Conservation (phyloP, 495 filamentous ascomycete species). For the Xylaria palmicola region DNA sequence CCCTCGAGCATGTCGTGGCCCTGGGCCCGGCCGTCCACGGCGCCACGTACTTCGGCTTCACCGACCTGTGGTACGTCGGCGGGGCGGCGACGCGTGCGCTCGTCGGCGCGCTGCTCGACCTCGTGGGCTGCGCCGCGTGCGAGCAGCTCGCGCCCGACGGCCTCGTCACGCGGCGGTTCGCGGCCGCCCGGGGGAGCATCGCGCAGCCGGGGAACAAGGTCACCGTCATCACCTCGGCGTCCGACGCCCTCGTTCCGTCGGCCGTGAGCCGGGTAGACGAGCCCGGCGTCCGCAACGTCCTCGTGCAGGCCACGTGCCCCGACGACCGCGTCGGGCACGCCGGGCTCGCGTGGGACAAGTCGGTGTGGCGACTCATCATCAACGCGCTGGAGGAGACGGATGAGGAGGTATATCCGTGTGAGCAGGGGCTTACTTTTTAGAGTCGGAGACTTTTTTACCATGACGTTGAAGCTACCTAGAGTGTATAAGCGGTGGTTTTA, state of each 20-base stretch:
- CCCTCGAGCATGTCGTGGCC: constrained; percentile 47
- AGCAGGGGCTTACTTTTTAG: constrained; percentile 25
- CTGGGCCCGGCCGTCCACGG: constrained; percentile 54
- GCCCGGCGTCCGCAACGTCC: constrained; percentile 43
- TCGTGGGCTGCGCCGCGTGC: constrained; percentile 48
- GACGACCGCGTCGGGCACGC: constrained; percentile 52
- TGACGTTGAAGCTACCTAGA: too few relatives aligned
- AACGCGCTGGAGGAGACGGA: constrained; percentile 47
- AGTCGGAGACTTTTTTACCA: too few relatives aligned
- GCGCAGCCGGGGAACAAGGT: constrained; percentile 48
- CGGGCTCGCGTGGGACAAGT: constrained; percentile 53
- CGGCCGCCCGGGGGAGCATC: constrained; percentile 43
- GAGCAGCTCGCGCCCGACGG: constrained; percentile 44
- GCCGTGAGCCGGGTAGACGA: constrained; percentile 46
- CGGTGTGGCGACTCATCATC: constrained; percentile 55
- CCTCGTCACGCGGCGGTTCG: constrained; percentile 32
- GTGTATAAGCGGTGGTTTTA: too few relatives aligned
- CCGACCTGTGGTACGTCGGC: constrained; percentile 45
- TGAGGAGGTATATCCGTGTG: constrained; percentile 24
- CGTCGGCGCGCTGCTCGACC: constrained; percentile 35
- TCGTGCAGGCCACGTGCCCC: constrained; percentile 48
- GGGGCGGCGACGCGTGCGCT: constrained; percentile 30
- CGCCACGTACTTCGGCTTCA: constrained; percentile 47
- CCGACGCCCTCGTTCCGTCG: constrained; percentile 52
- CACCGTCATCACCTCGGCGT: constrained; percentile 49